Evolutionary conservation across 2,329 filamentous ascomycete genomes (phyloP).

Genomic region (Aspergillus sp.): DNA sequence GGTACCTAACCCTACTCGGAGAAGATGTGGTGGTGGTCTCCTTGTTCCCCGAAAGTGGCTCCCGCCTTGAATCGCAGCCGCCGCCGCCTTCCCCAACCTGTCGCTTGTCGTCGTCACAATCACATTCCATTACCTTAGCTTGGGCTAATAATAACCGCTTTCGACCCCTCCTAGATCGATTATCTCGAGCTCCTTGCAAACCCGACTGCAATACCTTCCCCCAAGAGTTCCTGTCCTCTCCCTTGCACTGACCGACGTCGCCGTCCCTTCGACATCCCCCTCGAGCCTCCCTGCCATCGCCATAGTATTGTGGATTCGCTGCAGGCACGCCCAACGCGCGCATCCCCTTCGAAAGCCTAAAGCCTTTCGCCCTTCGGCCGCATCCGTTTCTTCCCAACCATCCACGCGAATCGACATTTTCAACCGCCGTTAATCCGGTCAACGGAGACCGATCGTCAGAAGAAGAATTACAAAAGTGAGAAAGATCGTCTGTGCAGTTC

Average conservation of each 20-base stretch:
- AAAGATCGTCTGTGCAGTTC: slow-evolving; percentile 1
- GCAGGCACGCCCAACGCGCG: slow-evolving; percentile 27
- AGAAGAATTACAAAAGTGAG: slow-evolving; percentile 3
- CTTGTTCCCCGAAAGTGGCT: slow-evolving; percentile 4
- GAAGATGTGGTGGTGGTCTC: slow-evolving; percentile 5
- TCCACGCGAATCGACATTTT: not conserved
- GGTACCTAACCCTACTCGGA: slow-evolving; percentile 1
- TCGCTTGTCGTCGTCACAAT: slow-evolving; percentile 16
- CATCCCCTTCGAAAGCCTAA: slow-evolving; percentile 20
- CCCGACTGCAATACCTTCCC: slow-evolving; percentile 4
- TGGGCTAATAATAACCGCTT: slow-evolving; percentile 16
- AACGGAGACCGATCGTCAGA: not conserved
- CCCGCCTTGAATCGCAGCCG: slow-evolving; percentile 22
- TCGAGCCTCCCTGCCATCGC: slow-evolving; percentile 25
- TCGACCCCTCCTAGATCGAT: slow-evolving; percentile 17
- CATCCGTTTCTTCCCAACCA: not conserved
- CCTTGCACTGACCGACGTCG: slow-evolving; percentile 13
- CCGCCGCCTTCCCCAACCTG: slow-evolving; percentile 14
- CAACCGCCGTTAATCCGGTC: not conserved
- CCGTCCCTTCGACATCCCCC: slow-evolving; percentile 7
- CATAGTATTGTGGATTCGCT: slow-evolving; percentile 16
- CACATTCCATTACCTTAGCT: slow-evolving; percentile 17
- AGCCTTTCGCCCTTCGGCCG: not conserved
- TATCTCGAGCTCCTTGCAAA: slow-evolving; percentile 9
- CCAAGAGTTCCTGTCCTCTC: slow-evolving; percentile 15